Percentiles rank a stretch among this genome's conserved stretches.
These are phyloP conservation scores for Yueomyces sinensis DNA, from an alignment of 805 yeast genomes.

Conservation along the genomic window DNA sequence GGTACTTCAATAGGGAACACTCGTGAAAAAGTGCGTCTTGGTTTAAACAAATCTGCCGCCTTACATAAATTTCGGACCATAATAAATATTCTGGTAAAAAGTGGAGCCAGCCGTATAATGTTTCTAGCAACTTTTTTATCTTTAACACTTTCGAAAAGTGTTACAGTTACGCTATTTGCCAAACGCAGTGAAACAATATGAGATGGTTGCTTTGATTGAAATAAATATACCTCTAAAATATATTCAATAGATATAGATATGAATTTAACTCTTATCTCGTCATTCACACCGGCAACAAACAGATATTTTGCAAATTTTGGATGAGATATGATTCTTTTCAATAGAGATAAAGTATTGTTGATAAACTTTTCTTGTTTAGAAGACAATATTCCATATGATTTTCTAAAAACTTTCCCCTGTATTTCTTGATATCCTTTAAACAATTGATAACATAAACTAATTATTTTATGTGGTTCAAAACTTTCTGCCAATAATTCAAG, in stretches of 20 bases:
- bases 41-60: conserved; percentile 29
- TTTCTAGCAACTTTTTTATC: conserved; percentile 33
- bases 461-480: conserved; percentile 18
- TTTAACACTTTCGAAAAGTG: conserved; percentile 32
- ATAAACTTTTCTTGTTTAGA: conserved; percentile 36
- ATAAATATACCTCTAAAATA: conserved; percentile 44
- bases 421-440: conserved; percentile 13
- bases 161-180: conserved; percentile 44
- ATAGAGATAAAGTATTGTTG: conserved; percentile 45
- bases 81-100: conserved; percentile 36
- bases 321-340: conserved; percentile 40
- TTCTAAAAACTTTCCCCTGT: conserved; percentile 3
- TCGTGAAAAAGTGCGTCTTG: conserved; percentile 51
- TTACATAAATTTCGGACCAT: conserved; percentile 38
- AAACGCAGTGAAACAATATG: conserved; percentile 42
- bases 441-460: conserved; percentile 8
- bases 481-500: conserved; percentile 31
- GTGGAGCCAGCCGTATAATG: conserved; percentile 40
- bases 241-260: conserved; percentile 36
- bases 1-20: conserved; percentile 62
- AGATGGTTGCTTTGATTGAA: conserved; percentile 32
- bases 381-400: conserved; percentile 3
- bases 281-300: conserved; percentile 5
- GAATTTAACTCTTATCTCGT: conserved; percentile 21
- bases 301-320: conserved; percentile 11